Conservation (phyloP, 306 rosid species). For the Mucuna pruriens region DNA sequence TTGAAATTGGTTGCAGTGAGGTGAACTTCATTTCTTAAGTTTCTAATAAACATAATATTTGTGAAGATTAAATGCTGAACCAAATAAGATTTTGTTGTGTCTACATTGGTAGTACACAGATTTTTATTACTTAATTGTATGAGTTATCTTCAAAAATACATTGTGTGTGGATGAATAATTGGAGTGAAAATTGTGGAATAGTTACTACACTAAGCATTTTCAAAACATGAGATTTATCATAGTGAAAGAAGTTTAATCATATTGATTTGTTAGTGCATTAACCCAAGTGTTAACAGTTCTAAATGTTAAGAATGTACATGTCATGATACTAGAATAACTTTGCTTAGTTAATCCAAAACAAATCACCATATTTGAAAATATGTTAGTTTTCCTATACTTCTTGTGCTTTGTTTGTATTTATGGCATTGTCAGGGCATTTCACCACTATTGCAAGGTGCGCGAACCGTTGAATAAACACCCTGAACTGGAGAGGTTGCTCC, state of each 20-base stretch:
- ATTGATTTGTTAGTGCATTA: too few relatives aligned
- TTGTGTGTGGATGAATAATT: too few relatives aligned
- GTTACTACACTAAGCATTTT: not conserved
- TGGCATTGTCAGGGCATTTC: slow-evolving; percentile 94
- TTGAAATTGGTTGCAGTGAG: slow-evolving; percentile 99
- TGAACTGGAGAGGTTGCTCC: slow-evolving; percentile 78
- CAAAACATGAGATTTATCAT: too few relatives aligned
- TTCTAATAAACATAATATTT: slow-evolving; percentile 24
- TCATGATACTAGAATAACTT: not conserved
- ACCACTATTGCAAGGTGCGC: slow-evolving; percentile 67
- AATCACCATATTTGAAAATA: not conserved
- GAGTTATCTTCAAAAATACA: too few relatives aligned
- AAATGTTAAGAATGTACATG: not conserved
- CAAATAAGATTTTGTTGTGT: slow-evolving; percentile 19
- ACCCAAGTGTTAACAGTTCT: not conserved
- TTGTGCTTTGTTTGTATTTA: slow-evolving; percentile 24
- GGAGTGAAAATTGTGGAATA: slow-evolving; percentile 15
- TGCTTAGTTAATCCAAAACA: not conserved
- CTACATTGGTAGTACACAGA: not conserved
- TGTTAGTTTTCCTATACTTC: not conserved
- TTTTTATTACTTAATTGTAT: too few relatives aligned
- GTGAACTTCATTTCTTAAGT: slow-evolving; percentile 54
- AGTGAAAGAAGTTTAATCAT: too few relatives aligned
- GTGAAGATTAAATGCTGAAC: slow-evolving; percentile 1
- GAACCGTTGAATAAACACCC: slow-evolving; percentile 63